These are phyloP conservation scores for Nigrospora sphaerica DNA, from an alignment of 2,329 filamentous ascomycete species.

Conservation along the genomic window DNA sequence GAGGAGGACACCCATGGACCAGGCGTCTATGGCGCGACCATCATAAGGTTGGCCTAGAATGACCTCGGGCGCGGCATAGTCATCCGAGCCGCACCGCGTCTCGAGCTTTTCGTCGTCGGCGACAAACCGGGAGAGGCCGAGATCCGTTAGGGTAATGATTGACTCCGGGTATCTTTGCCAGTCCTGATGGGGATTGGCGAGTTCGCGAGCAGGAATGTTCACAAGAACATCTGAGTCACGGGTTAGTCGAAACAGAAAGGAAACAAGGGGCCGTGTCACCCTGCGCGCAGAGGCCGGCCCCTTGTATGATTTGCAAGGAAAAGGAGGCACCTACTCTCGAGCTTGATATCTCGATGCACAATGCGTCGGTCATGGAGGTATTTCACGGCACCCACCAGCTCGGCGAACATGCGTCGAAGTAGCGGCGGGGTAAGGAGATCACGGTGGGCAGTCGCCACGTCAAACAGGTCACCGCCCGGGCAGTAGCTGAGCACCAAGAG, in stretches of 20 bases:
- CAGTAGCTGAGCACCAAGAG: constrained; percentile 87
- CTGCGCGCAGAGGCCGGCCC: too few species aligned
- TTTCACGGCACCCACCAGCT: constrained; percentile 75
- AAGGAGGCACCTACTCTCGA: constrained; percentile 63
- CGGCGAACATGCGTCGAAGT: constrained; percentile 80
- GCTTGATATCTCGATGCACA: constrained; percentile 94
- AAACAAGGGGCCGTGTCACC: too few species aligned
- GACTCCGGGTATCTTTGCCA: constrained; percentile 75
- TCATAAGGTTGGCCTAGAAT: constrained; percentile 94
- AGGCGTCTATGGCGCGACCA: constrained; percentile 84
- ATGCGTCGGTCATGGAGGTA: constrained; percentile 83
- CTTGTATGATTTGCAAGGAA: background rate
- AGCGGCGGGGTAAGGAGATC: constrained; percentile 61
- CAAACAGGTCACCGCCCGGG: constrained; percentile 90
- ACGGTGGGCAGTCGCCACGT: constrained; percentile 71
- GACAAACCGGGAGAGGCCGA: constrained; percentile 82
- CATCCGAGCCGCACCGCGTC: constrained; percentile 90
- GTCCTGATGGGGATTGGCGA: constrained; percentile 55
- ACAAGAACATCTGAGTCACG: constrained; percentile 70
- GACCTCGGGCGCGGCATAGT: constrained; percentile 94
- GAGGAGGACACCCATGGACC: constrained; percentile 88
- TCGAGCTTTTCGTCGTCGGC: constrained; percentile 82
- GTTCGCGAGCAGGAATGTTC: constrained; percentile 65
- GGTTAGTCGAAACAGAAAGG: constrained; percentile 8
- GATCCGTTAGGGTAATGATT: constrained; percentile 81